These are phyloP conservation scores for Fraxinus nigra DNA, from an alignment of 305 asterid genomes.

Conservation along the genomic window DNA sequence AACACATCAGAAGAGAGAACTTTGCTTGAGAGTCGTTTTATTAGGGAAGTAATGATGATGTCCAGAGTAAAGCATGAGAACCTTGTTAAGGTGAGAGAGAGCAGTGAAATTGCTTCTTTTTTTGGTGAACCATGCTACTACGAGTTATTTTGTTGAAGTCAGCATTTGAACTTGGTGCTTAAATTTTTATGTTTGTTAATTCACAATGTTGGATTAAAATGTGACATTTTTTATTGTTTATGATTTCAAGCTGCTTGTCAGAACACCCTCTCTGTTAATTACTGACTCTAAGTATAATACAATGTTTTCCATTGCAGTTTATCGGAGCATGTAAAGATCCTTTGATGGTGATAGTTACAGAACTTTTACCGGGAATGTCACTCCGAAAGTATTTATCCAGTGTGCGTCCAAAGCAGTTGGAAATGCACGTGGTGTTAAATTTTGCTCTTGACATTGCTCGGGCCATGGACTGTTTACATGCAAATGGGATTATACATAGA, in stretches of 20 bases:
- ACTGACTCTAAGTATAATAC: neutral
- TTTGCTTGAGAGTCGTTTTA: constrained; percentile 77
- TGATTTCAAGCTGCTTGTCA: neutral
- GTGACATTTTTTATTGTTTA: neutral
- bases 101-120: neutral
- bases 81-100: constrained; percentile 72
- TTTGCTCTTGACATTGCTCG: constrained; percentile 88
- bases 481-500: constrained; percentile 89
- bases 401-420: constrained; percentile 77
- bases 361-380: constrained; percentile 91
- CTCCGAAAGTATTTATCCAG: constrained; percentile 74
- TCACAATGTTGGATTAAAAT: neutral
- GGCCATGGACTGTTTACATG: constrained; percentile 92
- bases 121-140: neutral
- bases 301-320: constrained; percentile 51
- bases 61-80: constrained; percentile 86
- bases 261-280: neutral
- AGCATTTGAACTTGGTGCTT: neutral
- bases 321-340: constrained; percentile 99
- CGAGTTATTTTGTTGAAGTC: neutral
- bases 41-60: constrained; percentile 91
- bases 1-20: constrained; percentile 66
- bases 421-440: constrained; percentile 61
- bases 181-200: neutral
- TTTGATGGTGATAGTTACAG: constrained; percentile 87